Base-by-base conservation (phyloP, 108 stramenopile genomes). In the Cyclotella kingstonii region DNA sequence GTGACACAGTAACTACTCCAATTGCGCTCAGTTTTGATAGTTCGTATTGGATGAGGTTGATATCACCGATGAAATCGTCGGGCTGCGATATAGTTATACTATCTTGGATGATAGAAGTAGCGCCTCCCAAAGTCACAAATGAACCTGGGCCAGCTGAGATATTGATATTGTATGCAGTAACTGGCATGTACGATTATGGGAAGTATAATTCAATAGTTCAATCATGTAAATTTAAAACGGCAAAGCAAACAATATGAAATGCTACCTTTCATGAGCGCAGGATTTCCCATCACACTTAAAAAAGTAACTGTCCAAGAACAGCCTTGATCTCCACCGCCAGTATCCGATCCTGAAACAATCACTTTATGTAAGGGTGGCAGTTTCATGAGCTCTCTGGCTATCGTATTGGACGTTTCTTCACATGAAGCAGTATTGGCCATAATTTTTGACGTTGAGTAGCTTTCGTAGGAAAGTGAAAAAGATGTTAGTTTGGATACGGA, bases 241-340 rank as follows among this genome's bases (percentile, higher is more conserved):
- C n/a, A n/a, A n/a, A n/a, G 17, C 34, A 36, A 23, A 4, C 36
- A 39, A n/a, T 56, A 39, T 5, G 3, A 12, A 6, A 26, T 31
- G 54, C 26, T 56, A 47, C 65, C 65, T 28, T 45, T 48, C 69
- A 77, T 66, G 19, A 71, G 70, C 29, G 66, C 70, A 40, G 70
- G 76, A 38, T 66, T 84, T 28, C 86, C 86, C 44, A 81, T 50
- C 1, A 66, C 56, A 27, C 70, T 70, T 30, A 70, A 52, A 66
- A 89, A 85, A 10, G 84, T 83, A 8, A 89, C 79, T 11, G 58
- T 55, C 85, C 85, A 89, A 6, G 50, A 35, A 70, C 88, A 89
- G 1, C 70, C 79, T 40, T 80, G 66, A 21, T 77, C 71, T 4
- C 53, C 65, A 22, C 35, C 72, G 18, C 47, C 35, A 14, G 81